Evolutionary conservation across 768 basidiomycete genomes (phyloP), one percentile per base, ranked within the genome.

Genomic region (Cyclocybe cylindracea): DNA sequence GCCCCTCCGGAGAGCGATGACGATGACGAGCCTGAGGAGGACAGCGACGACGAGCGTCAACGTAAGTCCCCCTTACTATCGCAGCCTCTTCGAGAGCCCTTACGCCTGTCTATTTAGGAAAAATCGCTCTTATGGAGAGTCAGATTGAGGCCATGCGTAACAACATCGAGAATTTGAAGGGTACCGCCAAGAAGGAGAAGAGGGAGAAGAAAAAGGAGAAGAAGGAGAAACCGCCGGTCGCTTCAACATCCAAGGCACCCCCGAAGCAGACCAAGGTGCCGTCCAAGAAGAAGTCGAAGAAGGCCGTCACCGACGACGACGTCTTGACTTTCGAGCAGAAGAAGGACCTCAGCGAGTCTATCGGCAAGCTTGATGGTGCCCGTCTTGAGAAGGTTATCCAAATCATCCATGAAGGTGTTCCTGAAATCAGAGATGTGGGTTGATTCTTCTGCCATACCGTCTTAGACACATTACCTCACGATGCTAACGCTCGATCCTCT

Each of bases 261-360:
- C 68, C 76, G 31, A 86, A 85, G 57, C 71, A 70, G 10, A 57
- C 77, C 24, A 83, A 82, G 61, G 60, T 73, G 6, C 66, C 74
- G 10, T 61, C 76, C 37, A 85, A 84, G 73, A 86, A 85, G 70
- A 83, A 79, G 62, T 59, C 70, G 33, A 90, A 89, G 77, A 89
- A 88, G 66, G 76, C 77, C 36, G 67, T 84, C 39, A 71, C 80
- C 8, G 89, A 92, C 58, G 88, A 91, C 61, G 91, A 94, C 51
- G 85, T 87, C 42, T 78, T 98, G 35, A 89, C 91, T 46, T 91
- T 96, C 67, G 92, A 94, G 58, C 96, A 98, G 77, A 99, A 99
- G 87, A 94, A 97, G 71, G 94, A 98, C 66, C 76, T 99, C 50
- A 96, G 94, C 63, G 94, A 98, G 70, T 91, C 94, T 46, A 99